Conservation (phyloP, 495 filamentous ascomycete genomes). For the Xylaria intraflava region DNA sequence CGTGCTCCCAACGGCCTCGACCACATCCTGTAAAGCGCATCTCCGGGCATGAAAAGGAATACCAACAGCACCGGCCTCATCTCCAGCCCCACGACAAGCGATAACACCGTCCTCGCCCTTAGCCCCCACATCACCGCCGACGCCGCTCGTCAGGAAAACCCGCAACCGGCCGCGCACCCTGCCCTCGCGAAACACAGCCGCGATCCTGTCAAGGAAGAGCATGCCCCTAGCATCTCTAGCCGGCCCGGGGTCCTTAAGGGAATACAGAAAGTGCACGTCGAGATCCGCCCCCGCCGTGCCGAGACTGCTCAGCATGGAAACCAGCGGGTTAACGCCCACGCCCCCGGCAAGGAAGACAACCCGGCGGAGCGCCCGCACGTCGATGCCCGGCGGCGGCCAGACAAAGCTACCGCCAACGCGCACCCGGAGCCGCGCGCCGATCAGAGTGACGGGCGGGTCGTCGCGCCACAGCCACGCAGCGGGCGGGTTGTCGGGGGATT, state of each 20-base stretch:
- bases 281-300: constrained; percentile 10
- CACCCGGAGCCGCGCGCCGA: constrained; percentile 52
- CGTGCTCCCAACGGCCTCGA: constrained; percentile 35
- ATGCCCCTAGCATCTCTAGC: constrained; percentile 17
- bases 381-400: constrained; percentile 56
- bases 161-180: constrained; percentile 23
- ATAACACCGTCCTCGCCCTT: constrained; percentile 14
- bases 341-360: constrained; percentile 75
- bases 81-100: constrained; percentile 9
- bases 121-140: not conserved
- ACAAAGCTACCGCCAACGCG: constrained; percentile 75
- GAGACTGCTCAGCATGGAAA: constrained; percentile 40
- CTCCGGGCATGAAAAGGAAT: constrained; percentile 41
- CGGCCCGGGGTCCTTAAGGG: constrained; percentile 26
- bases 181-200: constrained; percentile 24
- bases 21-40: constrained; percentile 43
- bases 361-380: constrained; percentile 39
- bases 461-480: constrained; percentile 70
- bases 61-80: too few relatives aligned
- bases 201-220: constrained; percentile 41
- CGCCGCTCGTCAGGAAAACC: constrained; percentile 30
- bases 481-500: constrained; percentile 57
- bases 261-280: constrained; percentile 35
- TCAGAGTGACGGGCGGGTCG: constrained; percentile 40
- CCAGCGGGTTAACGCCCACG: constrained; percentile 70